These are phyloP conservation scores for Annona cherimola DNA, from an alignment of 164 flowering plant species.

Conservation along the genomic window DNA sequence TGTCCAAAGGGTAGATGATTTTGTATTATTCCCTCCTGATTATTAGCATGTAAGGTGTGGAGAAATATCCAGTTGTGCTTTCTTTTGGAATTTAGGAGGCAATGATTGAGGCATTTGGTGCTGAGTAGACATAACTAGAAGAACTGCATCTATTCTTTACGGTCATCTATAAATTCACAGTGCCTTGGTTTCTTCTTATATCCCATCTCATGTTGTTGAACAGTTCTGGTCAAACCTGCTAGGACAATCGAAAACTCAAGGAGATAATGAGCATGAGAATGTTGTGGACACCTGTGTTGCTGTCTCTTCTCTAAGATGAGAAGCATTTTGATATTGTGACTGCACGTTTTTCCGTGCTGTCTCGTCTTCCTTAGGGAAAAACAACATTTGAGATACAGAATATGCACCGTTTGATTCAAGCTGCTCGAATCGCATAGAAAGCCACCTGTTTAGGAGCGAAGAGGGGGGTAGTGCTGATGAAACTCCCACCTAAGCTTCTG, in stretches of 20 bases:
- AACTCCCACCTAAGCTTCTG: conserved; percentile 48
- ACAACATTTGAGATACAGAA: conserved; percentile 37
- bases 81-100: neutral
- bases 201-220: neutral
- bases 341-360: conserved; percentile 19
- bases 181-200: neutral
- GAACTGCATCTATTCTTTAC: conserved; percentile 11
- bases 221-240: neutral
- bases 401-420: conserved; percentile 39
- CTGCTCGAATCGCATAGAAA: conserved; percentile 43
- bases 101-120: conserved; percentile 5
- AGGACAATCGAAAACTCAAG: conserved; percentile 10
- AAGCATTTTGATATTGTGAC: conserved; percentile 22
- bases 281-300: conserved; percentile 57
- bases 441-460: conserved; percentile 34
- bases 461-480: conserved; percentile 32
- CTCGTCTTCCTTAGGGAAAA: conserved; percentile 40
- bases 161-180: neutral
- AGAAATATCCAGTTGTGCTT: neutral
- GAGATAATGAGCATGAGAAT: conserved; percentile 18
- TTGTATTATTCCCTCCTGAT: neutral
- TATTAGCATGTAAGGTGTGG: neutral
- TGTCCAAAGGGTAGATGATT: conserved; percentile 7
- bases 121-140: neutral
- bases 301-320: conserved; percentile 48